Evolutionary conservation across 768 basidiomycete genomes (phyloP), one percentile per base, ranked within the genome.

Genomic region (Collybiopsis luxurians): DNA sequence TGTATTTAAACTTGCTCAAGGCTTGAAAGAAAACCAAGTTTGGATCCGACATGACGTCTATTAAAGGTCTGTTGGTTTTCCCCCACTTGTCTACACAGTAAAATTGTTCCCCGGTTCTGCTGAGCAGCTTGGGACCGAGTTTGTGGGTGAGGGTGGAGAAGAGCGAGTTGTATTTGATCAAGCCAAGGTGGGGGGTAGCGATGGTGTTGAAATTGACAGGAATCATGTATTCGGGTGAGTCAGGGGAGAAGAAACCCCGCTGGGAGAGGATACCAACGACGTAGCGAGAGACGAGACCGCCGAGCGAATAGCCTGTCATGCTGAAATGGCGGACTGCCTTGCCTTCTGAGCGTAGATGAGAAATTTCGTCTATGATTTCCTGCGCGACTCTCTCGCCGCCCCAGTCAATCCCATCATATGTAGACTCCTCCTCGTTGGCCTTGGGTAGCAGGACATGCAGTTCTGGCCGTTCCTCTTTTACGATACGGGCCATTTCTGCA

Each of bases 321-420:
- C 89, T 91, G 64, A 94, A 86, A 30, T 80, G 79, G 57, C 79
- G 80, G 4, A 95, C 89, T 15, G 68, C 78, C 60, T 75, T 78
- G 5, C 82, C 85, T 13, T 81, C 74, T 17, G 68, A 59, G 60
- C 81, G 74, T 15, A 92, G 71, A 43, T 77, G 73, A 48, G 77
- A 68, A 7, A 89, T 73, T 63, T 84, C 79, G 4, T 79, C 77
- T 40, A 77, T 56, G 17, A 93, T 76, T 88, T 95, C 92, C 59
- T 85, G 74, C 3, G 90, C 83, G 34, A 93, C 83, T 30, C 92
- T 77, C 70, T 92, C 89, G 36, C 84, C 88, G 57, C 90, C 86
- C 83, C 89, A 89, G 65, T 93, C 91, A 23, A 93, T 82, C 1
- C 91, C 90, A 61, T 93, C 91, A 62, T 92, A 92, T 1, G 89